phyloP scores from a whole-genome alignment of 306 rosid species.

The Cucurbita pepo region DNA sequence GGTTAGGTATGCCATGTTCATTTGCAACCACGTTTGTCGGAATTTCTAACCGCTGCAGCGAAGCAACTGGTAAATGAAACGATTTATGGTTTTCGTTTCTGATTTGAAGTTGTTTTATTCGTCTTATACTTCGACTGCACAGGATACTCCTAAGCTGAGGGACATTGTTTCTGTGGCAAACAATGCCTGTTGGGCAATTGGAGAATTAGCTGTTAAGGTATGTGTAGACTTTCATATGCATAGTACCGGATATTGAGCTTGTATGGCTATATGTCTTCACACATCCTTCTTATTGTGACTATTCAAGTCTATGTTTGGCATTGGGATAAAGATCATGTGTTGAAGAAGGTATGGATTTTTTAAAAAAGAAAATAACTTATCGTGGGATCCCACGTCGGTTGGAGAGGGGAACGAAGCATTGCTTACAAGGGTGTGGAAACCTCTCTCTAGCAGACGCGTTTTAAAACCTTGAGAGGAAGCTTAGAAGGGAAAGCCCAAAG shows the following conservation, averaged over 20 bases:
- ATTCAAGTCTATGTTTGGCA: not conserved
- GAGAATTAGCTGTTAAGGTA: constrained; percentile 95
- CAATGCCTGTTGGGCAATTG: constrained; percentile 99
- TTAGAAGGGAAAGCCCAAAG: too few relatives aligned
- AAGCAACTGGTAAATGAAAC: constrained; percentile 70
- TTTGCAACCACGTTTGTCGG: constrained; percentile 69
- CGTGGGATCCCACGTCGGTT: too few relatives aligned
- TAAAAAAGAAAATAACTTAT: too few relatives aligned
- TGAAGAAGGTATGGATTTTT: too few relatives aligned
- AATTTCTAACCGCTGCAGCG: constrained; percentile 74
- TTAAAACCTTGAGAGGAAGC: too few relatives aligned
- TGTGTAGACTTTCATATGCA: constrained; percentile 1
- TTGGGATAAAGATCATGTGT: not conserved
- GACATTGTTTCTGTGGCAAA: constrained; percentile 89
- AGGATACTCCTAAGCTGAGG: constrained; percentile 70
- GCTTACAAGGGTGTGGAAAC: too few relatives aligned
- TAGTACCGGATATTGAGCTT: not conserved
- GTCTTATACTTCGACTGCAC: constrained; percentile 10
- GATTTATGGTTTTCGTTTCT: not conserved
- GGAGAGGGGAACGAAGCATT: too few relatives aligned
- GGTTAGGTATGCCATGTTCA: constrained; percentile 71
- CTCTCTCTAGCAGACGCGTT: too few relatives aligned
- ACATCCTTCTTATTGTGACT: not conserved
- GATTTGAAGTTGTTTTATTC: constrained; percentile 9
- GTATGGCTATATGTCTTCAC: not conserved